Evolutionary conservation across 2,329 filamentous ascomycete genomes (phyloP).

Genomic region (Elsinoe batatas): DNA sequence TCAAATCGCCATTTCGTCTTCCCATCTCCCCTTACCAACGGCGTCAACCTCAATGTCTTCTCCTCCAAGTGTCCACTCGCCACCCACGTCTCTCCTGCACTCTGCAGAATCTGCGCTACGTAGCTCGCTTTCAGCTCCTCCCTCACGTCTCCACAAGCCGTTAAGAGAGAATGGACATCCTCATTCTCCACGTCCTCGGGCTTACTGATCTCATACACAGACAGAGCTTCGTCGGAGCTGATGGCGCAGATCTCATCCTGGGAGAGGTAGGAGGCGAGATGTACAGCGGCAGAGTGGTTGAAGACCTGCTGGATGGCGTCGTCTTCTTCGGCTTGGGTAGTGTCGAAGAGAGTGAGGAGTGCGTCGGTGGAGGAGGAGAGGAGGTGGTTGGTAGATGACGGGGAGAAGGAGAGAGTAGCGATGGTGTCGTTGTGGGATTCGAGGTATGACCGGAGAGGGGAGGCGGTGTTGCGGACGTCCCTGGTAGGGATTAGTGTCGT

Average conservation of each 20-base stretch:
- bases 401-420: conserved; percentile 43
- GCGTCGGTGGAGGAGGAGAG: conserved; percentile 73
- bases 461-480: conserved; percentile 33
- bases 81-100: conserved; percentile 39
- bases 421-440: conserved; percentile 49
- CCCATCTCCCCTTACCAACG: conserved; percentile 8
- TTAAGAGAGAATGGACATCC: conserved; percentile 37
- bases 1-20: conserved; percentile 16
- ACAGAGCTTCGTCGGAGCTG: conserved; percentile 69
- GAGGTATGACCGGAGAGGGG: conserved; percentile 31
- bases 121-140: conserved; percentile 61
- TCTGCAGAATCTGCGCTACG: conserved; percentile 55
- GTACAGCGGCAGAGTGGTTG: conserved; percentile 66
- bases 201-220: conserved; percentile 60
- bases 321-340: conserved; percentile 60
- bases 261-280: conserved; percentile 62
- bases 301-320: conserved; percentile 69
- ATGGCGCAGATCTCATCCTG: conserved; percentile 58
- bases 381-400: conserved; percentile 41
- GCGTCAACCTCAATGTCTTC: conserved; percentile 13
- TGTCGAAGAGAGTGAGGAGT: conserved; percentile 68
- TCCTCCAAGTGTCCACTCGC: conserved; percentile 16
- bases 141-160: conserved; percentile 59
- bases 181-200: conserved; percentile 49
- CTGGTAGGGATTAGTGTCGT: too few relatives aligned